Evolutionary conservation across 2,329 filamentous ascomycete species (phyloP).

Genomic region (Chaetothyriales sp.): DNA sequence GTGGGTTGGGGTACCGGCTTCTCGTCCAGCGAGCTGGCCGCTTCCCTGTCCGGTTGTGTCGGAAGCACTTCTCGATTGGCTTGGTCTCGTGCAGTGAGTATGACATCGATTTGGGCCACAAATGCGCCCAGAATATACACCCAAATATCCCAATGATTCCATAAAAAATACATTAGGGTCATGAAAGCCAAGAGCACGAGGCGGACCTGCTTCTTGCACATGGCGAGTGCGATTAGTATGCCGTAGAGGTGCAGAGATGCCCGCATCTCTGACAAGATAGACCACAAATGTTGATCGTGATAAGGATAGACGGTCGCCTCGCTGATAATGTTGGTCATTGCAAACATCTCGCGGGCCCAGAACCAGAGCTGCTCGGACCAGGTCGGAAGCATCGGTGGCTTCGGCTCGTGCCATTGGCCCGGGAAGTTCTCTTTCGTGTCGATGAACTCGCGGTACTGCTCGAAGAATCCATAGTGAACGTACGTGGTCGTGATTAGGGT

Average conservation of each 20-base stretch:
- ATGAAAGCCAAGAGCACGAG: conserved; percentile 22
- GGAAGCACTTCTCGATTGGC: conserved; percentile 15
- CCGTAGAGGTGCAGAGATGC: conserved; percentile 31
- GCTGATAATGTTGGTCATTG: conserved; percentile 12
- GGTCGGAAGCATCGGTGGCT: conserved; percentile 24
- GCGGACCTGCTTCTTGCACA: conserved; percentile 22
- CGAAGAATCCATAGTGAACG: conserved; percentile 25
- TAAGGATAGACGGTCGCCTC: conserved; percentile 18
- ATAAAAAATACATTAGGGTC: conserved; percentile 27
- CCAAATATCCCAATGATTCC: conserved; percentile 31
- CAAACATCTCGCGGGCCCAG: conserved; percentile 20
- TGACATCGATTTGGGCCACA: conserved; percentile 29
- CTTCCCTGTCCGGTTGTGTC: neutral
- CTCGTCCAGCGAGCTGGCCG: neutral
- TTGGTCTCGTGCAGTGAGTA: conserved; percentile 20
- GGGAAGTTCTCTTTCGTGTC: conserved; percentile 11
- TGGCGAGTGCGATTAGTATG: conserved; percentile 26
- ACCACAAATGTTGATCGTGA: conserved; percentile 35
- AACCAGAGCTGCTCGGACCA: conserved; percentile 25
- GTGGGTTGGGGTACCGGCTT: neutral
- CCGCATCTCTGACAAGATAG: conserved; percentile 32
- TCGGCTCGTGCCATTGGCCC: conserved; percentile 22
- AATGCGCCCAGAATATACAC: conserved; percentile 29
- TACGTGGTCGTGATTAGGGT: conserved; percentile 28
- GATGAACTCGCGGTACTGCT: conserved; percentile 11